Percentiles rank a stretch among this genome's conserved stretches.
Evolutionary conservation across 1,284 basidiomycete species (phyloP).

Genomic region (Agaricales sp.): DNA sequence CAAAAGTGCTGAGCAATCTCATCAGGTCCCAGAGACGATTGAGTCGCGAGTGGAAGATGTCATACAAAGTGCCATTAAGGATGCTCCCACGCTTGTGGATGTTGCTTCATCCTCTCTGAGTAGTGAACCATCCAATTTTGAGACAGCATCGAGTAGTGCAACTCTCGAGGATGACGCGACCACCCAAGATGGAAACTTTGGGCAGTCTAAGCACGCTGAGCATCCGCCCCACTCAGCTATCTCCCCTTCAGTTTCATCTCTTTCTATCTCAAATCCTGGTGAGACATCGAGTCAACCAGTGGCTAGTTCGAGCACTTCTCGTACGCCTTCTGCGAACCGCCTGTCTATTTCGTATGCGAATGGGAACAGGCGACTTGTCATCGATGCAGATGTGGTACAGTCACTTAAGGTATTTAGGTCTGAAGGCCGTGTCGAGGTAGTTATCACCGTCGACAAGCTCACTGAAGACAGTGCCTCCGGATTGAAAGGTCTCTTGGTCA

Average conservation of each 20-base stretch:
- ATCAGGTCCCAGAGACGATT: too few species aligned
- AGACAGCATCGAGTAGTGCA: too few species aligned
- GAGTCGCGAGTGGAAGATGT: too few species aligned
- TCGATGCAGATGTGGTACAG: constrained; percentile 83
- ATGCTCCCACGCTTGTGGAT: too few species aligned
- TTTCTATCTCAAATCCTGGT: neutral
- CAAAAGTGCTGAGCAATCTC: too few species aligned
- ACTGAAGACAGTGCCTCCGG: constrained; percentile 31
- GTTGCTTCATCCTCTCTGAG: too few species aligned
- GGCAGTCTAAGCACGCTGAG: too few species aligned
- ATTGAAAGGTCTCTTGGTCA: constrained; percentile 69
- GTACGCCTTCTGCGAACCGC: constrained; percentile 61
- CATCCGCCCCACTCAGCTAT: too few species aligned
- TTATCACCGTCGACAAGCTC: constrained; percentile 47
- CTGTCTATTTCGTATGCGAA: constrained; percentile 92
- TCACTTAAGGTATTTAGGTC: constrained; percentile 72
- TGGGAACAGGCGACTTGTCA: constrained; percentile 75
- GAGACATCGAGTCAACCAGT: constrained; percentile 8
- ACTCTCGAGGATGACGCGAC: too few species aligned
- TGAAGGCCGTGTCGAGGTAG: constrained; percentile 81
- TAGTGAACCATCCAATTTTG: too few species aligned
- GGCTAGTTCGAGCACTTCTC: constrained; percentile 14
- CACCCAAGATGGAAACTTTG: too few species aligned
- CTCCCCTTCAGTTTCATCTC: neutral
- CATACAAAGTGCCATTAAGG: too few species aligned